Evolutionary conservation across 768 basidiomycete species (phyloP), one percentile per base, ranked within the genome.

Genomic region (Macrolepiota fuliginosa): DNA sequence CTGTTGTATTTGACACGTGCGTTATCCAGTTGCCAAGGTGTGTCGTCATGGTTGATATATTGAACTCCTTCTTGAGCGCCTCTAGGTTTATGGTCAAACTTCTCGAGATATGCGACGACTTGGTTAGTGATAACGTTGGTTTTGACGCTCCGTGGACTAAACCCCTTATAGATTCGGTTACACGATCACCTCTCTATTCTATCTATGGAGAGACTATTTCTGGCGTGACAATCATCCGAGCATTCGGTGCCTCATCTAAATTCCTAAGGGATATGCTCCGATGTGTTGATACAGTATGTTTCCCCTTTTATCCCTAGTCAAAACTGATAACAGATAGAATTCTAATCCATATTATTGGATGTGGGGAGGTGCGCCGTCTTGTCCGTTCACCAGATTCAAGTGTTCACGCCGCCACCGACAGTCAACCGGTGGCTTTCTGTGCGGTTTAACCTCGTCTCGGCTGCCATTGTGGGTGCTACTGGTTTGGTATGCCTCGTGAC

Each of bases 401-500:
- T 42, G 9, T 42, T 62, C 40, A 56, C 25, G 13, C 49, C 19
- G 37, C 51, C 54, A 54, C 3, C 29, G 7, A 32, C 63, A 91
- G 92, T 95, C 17, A 95, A 94, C 71, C 87, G 94, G 47, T 98
- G 95, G 95, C 78, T 95, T 51, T 90, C 90, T 32, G 84, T 89
- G 63, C 88, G 95, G 10, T 96, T 96, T 82, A 91, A 94, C 68
- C 70, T 96, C 27, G 77, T 94, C 22, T 92, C 91, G 3, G 79
- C 85, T 62, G 79, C 80, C 32, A 82, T 93, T 61, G 75, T 95
- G 27, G 89, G 91, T n/a, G 73, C 87, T 36, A 92, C 87, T 15
- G 90, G 84, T 9, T 72, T 86, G 12, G 80, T 88, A 24, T 82
- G 88, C 39, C 79, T 96, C 17, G 66, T 88, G 51, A 81, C 88